Evolutionary conservation across 2,329 filamentous ascomycete genomes (phyloP).

Genomic region (Alternaria sp.): DNA sequence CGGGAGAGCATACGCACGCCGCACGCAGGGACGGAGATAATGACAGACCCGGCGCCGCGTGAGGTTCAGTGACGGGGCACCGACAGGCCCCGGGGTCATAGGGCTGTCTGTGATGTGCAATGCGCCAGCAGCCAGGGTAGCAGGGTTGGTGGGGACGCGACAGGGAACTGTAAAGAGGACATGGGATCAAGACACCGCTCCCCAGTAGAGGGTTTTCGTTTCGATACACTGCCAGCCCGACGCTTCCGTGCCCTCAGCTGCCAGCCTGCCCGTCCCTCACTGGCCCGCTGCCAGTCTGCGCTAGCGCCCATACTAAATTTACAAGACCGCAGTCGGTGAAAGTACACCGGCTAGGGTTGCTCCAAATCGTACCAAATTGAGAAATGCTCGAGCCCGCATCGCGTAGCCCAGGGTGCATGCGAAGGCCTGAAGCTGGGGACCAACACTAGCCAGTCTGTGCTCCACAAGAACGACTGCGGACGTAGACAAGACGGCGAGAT

Average conservation of each 20-base stretch:
- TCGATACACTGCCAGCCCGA: slow-evolving; percentile 30
- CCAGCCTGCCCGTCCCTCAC: slow-evolving; percentile 32
- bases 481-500: slow-evolving; percentile 34
- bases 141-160: slow-evolving; percentile 20
- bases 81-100: slow-evolving; percentile 32
- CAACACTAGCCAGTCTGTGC: slow-evolving; percentile 40
- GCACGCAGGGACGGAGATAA: slow-evolving; percentile 31
- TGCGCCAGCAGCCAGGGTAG: slow-evolving; percentile 19
- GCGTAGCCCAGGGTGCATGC: slow-evolving; percentile 35
- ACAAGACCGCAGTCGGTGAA: slow-evolving; percentile 43
- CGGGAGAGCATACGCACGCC: slow-evolving; percentile 11
- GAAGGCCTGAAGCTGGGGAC: slow-evolving; percentile 44
- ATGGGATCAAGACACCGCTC: slow-evolving; percentile 34
- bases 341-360: slow-evolving; percentile 31
- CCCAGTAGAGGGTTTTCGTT: slow-evolving; percentile 31
- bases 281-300: slow-evolving; percentile 37
- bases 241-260: slow-evolving; percentile 32
- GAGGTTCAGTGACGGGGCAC: slow-evolving; percentile 10
- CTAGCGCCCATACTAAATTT: slow-evolving; percentile 44
- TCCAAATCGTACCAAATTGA: slow-evolving; percentile 33
- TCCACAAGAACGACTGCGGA: slow-evolving; percentile 40
- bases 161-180: slow-evolving; percentile 13
- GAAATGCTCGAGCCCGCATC: slow-evolving; percentile 33
- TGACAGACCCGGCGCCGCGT: slow-evolving; percentile 27
- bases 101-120: slow-evolving; percentile 29